Base-by-base conservation (phyloP, 139 green algal genomes). In the Chlorella ohadii region DNA sequence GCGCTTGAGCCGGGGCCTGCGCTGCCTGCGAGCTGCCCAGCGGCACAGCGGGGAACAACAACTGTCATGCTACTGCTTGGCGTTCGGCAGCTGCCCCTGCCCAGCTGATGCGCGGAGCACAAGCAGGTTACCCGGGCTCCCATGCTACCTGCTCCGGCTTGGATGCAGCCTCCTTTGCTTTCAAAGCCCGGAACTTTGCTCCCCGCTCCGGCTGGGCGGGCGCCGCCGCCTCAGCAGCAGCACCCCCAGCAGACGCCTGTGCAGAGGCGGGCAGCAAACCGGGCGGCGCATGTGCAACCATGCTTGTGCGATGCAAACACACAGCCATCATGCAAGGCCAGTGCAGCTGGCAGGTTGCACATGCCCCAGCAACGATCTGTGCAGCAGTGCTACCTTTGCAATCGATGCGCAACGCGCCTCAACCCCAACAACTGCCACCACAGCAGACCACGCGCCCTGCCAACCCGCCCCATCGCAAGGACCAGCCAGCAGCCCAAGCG, bases 101-200 rank as follows among this genome's bases (percentile, higher is more conserved):
- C n/a, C n/a, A n/a, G n/a, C n/a, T n/a, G n/a, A n/a, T n/a, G n/a
- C n/a, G n/a, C n/a, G n/a, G n/a, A n/a, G n/a, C n/a, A n/a, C n/a
- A n/a, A n/a, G n/a, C 66, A 15, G 17, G 13, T 11, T 13, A 6
- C 34, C 5, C 0, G 31, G 25, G 67, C 34, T n/a, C 17, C 67
- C 36, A 31, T 5, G 47, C 64, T 47, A 67, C 73, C 72, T 51
- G 36, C 47, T 36, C 36, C 15, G 86, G 91, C 33, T 93, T 94
- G 23, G 83, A 86, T 15, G 93, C 93, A 20, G 92, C 91, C 65
- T 97, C 93, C 44, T 87, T 72, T 12, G 91, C 92, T 86, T 95
- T 95, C 34, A 94, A 83, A 3, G 88, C 92, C 2, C 87, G 74
- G 79, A 95, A 95, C 82, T 94, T 95, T 27, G 89, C 79, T n/a